A percentile compares a stretch with the other conserved stretches of the same genome.
Evolutionary conservation across 2,329 filamentous ascomycete species (phyloP).

Genomic region (Mariannaea sp.): DNA sequence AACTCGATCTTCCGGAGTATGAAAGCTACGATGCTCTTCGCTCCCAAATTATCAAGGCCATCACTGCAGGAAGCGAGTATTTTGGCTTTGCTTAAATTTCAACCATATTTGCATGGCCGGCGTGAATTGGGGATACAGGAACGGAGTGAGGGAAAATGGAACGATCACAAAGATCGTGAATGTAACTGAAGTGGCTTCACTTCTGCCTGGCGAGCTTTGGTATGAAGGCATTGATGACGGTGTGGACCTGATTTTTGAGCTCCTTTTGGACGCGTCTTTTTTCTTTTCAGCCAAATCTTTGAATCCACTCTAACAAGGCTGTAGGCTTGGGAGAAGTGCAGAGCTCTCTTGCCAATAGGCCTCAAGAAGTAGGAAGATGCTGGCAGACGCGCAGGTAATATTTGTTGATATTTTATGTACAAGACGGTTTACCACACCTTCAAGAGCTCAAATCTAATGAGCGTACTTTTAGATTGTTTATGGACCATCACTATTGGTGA

Average conservation of each 20-base stretch:
- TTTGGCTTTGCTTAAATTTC: constrained; percentile 88
- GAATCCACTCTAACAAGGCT: not conserved
- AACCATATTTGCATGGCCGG: constrained; percentile 28
- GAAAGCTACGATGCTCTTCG: constrained; percentile 92
- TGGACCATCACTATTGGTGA: not conserved
- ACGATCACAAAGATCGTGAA: constrained; percentile 5
- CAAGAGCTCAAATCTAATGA: too few species aligned
- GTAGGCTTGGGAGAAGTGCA: constrained; percentile 41
- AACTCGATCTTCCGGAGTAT: constrained; percentile 97
- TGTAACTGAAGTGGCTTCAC: constrained; percentile 11
- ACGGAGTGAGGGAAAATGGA: constrained; percentile 12
- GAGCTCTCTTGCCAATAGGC: constrained; percentile 35
- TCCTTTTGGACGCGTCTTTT: constrained; percentile 16
- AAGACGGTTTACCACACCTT: constrained; percentile 22
- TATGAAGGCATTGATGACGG: constrained; percentile 21
- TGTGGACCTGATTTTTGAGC: constrained; percentile 16
- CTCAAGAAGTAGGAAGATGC: constrained; percentile 10
- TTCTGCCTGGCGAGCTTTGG: constrained; percentile 15
- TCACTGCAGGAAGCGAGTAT: constrained; percentile 96
- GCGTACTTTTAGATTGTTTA: too few species aligned
- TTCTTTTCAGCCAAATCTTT: not conserved
- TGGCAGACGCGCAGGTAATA: constrained; percentile 16
- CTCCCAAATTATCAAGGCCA: constrained; percentile 88
- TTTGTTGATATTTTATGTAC: constrained; percentile 24
- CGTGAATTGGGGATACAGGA: constrained; percentile 26